phyloP scores from a whole-genome alignment of 768 basidiomycete genomes.

The Pleurotus tuber-regium region DNA sequence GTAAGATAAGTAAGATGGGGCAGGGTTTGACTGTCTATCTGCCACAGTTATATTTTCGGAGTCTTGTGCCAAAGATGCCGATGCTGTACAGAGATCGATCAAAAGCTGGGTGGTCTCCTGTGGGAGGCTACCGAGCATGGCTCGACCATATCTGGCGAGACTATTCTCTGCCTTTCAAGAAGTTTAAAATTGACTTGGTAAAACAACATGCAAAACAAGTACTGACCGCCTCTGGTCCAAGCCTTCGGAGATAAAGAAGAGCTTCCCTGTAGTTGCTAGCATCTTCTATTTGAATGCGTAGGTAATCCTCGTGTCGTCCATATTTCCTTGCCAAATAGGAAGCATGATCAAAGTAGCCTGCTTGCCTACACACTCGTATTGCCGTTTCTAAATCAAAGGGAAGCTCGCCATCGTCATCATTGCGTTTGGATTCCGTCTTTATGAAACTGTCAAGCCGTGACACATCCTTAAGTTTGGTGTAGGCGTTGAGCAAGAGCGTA shows the following conservation, averaged over 20 bases:
- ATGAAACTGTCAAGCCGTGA: conserved; percentile 88
- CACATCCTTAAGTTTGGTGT: conserved; percentile 95
- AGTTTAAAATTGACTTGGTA: neutral
- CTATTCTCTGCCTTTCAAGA: conserved; percentile 73
- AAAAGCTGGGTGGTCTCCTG: conserved; percentile 88
- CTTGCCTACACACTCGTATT: conserved; percentile 94
- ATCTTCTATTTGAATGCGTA: conserved; percentile 94
- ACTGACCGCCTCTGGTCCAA: conserved; percentile 79
- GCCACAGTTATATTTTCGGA: conserved; percentile 31
- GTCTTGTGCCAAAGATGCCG: conserved; percentile 36
- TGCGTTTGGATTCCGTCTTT: conserved; percentile 72
- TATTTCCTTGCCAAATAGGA: conserved; percentile 92
- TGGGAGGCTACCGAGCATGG: conserved; percentile 78
- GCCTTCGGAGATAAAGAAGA: conserved; percentile 69
- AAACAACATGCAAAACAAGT: conserved; percentile 3
- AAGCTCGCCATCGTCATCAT: conserved; percentile 58
- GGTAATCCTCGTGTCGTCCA: conserved; percentile 87
- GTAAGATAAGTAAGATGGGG: conserved; percentile 76
- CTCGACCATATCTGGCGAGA: conserved; percentile 83
- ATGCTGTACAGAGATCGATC: conserved; percentile 86
- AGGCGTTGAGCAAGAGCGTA: conserved; percentile 93
- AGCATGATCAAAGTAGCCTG: conserved; percentile 94
- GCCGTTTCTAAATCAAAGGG: conserved; percentile 98
- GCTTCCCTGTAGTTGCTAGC: conserved; percentile 80
- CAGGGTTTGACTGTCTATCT: conserved; percentile 25